Conservation (phyloP, 2,329 filamentous ascomycete species). For the Pseudovirgaria hyperparasitica region DNA sequence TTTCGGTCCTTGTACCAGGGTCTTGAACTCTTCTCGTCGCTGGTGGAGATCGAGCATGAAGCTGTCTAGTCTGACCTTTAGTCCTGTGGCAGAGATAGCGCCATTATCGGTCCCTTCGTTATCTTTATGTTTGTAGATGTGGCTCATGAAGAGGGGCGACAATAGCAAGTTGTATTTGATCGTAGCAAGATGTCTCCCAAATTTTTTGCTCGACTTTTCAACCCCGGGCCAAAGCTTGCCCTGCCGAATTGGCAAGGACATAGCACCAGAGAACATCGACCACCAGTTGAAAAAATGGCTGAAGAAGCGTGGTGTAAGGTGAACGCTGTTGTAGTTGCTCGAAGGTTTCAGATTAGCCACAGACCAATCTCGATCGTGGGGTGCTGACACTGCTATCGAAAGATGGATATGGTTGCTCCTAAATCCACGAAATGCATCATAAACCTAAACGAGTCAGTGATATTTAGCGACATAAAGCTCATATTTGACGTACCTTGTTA, state of each 20-base stretch:
- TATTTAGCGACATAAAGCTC: background rate
- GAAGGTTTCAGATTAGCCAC: conserved; percentile 63
- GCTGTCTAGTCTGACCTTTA: conserved; percentile 91
- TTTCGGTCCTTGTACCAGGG: conserved; percentile 55
- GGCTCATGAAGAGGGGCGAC: conserved; percentile 85
- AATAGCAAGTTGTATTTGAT: conserved; percentile 94
- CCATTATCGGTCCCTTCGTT: conserved; percentile 69
- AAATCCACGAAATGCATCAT: conserved; percentile 95
- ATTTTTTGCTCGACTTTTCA: conserved; percentile 97
- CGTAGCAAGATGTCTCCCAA: conserved; percentile 90
- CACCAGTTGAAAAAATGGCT: conserved; percentile 98
- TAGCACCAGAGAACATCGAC: conserved; percentile 87
- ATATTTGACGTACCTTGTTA: conserved; percentile 25
- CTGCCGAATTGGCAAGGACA: conserved; percentile 90
- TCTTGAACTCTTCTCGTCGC: conserved; percentile 81
- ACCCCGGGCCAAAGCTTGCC: conserved; percentile 81
- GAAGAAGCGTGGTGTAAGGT: conserved; percentile 90
- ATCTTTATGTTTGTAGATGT: conserved; percentile 98
- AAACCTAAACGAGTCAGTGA: conserved; percentile 33
- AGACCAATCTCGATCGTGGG: conserved; percentile 76
- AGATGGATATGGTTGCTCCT: conserved; percentile 93
- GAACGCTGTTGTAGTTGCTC: conserved; percentile 89
- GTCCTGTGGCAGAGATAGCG: conserved; percentile 79
- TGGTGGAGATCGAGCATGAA: conserved; percentile 97
- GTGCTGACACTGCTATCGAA: conserved; percentile 81